Evolutionary conservation across 129 eudicot genomes (phyloP).

Genomic region (Flaveria linearis): DNA sequence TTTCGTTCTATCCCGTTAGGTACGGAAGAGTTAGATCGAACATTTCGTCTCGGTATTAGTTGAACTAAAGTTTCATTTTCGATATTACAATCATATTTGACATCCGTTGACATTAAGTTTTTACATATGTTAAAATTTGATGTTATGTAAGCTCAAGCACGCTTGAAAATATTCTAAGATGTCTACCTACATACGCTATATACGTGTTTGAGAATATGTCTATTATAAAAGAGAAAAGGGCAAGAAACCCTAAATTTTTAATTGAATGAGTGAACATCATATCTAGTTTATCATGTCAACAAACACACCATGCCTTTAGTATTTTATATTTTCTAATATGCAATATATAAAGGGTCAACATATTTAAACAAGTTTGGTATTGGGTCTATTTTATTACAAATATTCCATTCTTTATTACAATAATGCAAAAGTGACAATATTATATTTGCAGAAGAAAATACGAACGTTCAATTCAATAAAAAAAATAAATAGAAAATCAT

Average conservation of each 20-base stretch:
- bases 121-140: neutral
- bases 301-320: slow-evolving; percentile 24
- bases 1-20: neutral
- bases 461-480: neutral
- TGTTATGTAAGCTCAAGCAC: slow-evolving; percentile 32
- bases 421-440: neutral
- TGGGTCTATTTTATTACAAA: neutral
- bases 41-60: slow-evolving; percentile 11
- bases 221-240: neutral
- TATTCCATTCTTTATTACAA: neutral
- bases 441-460: neutral
- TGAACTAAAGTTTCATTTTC: slow-evolving; percentile 19
- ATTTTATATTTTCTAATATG: neutral
- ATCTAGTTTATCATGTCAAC: slow-evolving; percentile 22
- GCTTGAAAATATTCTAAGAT: slow-evolving; percentile 22
- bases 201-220: neutral
- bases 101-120: slow-evolving; percentile 26
- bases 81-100: slow-evolving; percentile 6
- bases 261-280: slow-evolving; percentile 22
- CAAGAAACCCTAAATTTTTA: slow-evolving; percentile 17
- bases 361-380: neutral
- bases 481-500: neutral
- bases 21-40: slow-evolving; percentile 9
- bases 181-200: neutral
- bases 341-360: neutral